Base-by-base conservation (phyloP, 768 basidiomycete species). In the Pilatotrama ljubarskyi region DNA sequence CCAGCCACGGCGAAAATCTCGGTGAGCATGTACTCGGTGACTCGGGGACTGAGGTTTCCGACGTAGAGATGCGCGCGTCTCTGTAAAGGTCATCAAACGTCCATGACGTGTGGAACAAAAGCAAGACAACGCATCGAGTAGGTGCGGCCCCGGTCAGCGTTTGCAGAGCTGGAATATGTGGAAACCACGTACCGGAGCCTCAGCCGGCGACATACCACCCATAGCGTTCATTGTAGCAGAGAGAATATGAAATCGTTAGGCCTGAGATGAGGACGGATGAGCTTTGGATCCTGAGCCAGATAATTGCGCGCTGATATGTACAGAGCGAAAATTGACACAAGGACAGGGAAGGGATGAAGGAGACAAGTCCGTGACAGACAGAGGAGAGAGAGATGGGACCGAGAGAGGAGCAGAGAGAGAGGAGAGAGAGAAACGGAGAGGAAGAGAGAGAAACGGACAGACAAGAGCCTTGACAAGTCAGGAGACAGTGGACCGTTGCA, bases 11-110 rank as follows among this genome's bases (percentile, higher is more conserved):
- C 93, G 73, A 95, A 95, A 63, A 95, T 95, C 76, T 98, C 96
- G 43, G 93, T 94, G 72, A 98, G 88, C 92, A 98, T 98, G 79
- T 95, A 96, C 80, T 98, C 97, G 54, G 95, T 98, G 52, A 99
- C 97, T 44, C 97, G 86, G 64, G 96, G 95, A 71, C 91, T 94
- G 74, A 99, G 82, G 77, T 98, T 98, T 63, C 97, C 97, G 75
- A 99, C 93, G 75, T 99, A 99, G 68, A 99, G 88, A 80, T 99
- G 97, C 66, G 97, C 95, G 68, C 95, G 85, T 75, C 91, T 84
- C 90, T 92, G 75, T 61, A 13, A 43, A 36, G 11, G 36, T 29
- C 32, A 52, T 58, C 67, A 56, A 61, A 53, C 64, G 41, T 59
- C 73, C 4, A 49, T 57, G 55, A 57, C 47, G 55, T 49, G 67